A percentile compares a stretch with the other conserved stretches of the same genome.
phyloP scores from a whole-genome alignment of 176 grass and related monocot genomes.

The Triticum aestivum region IWGSC_CS_RefSeq_v2.1 NC_057812.1:496183794-496184293 shows the following conservation, averaged over 20 bases:
- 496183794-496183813: not conserved
- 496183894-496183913: not conserved
- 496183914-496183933: not conserved
- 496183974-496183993: too few species aligned
- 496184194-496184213: not conserved
- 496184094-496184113: not conserved
- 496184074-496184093: not conserved
- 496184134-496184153: not conserved
- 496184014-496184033: not conserved
- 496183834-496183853: not conserved
- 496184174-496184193: not conserved
- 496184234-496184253: not conserved
- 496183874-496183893: not conserved
- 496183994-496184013: not conserved
- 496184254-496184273: not conserved
- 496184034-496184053: not conserved
- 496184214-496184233: not conserved
- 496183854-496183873: not conserved
- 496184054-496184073: constrained; percentile 7
- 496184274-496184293: not conserved
- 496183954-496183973: not conserved
- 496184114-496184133: not conserved
- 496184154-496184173: not conserved
- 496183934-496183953: not conserved
- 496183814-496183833: too few species aligned